phyloP scores from a whole-genome alignment of 2,329 filamentous ascomycete species.

The Colletotrichum acutatum region DNA sequence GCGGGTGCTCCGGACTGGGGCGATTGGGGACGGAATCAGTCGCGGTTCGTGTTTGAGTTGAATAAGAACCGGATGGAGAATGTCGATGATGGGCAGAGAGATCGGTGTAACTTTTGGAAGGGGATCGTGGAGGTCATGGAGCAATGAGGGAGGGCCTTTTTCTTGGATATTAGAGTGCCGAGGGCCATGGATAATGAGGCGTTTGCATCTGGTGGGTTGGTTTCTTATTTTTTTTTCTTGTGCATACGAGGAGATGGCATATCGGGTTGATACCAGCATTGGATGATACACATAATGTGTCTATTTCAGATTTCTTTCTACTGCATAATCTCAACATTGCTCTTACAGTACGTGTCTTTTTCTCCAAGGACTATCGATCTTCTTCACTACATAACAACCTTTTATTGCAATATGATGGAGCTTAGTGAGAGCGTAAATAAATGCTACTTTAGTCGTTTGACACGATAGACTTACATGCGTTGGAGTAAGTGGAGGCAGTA shows the following conservation, averaged over 20 bases:
- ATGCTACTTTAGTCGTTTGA: too few species aligned
- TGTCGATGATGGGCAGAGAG: constrained; percentile 45
- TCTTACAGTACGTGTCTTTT: not conserved
- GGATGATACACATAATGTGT: not conserved
- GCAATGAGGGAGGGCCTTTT: constrained; percentile 12
- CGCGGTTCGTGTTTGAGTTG: constrained; percentile 53
- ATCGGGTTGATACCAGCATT: not conserved
- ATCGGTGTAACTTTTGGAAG: constrained; percentile 55
- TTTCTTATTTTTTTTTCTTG: not conserved
- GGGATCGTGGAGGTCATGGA: constrained; percentile 45
- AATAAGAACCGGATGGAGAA: constrained; percentile 53
- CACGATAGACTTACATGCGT: too few species aligned
- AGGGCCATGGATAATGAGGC: constrained; percentile 21
- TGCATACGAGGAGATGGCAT: not conserved
- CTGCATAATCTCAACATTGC: not conserved
- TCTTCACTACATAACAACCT: too few species aligned
- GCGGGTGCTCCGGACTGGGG: constrained; percentile 53
- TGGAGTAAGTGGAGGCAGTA: too few species aligned
- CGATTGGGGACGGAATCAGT: constrained; percentile 46
- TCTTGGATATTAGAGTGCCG: not conserved
- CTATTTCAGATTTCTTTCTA: not conserved
- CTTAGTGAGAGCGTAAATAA: too few species aligned
- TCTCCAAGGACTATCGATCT: not conserved
- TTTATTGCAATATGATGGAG: too few species aligned
- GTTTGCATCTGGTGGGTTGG: not conserved